These are phyloP conservation scores for Suillus lakei DNA, from an alignment of 768 basidiomycete genomes.

Conservation along the genomic window DNA sequence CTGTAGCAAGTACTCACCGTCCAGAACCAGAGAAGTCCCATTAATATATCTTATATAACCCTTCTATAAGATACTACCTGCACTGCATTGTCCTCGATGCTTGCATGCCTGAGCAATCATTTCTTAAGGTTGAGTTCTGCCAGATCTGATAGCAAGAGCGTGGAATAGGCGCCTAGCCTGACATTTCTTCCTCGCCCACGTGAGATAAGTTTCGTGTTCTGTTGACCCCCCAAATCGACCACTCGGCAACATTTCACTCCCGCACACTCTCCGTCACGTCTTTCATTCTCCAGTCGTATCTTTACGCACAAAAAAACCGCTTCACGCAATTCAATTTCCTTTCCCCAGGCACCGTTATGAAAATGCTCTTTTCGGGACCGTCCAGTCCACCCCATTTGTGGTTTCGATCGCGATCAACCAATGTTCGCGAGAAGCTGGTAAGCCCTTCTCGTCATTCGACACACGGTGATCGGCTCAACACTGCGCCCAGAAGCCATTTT, in stretches of 20 bases:
- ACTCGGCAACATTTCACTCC: not conserved
- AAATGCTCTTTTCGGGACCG: slow-evolving; percentile 37
- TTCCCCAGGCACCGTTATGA: slow-evolving; percentile 31
- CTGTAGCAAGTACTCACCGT: not conserved
- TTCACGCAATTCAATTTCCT: slow-evolving; percentile 18
- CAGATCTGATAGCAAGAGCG: slow-evolving; percentile 5
- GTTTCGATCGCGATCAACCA: slow-evolving; percentile 29
- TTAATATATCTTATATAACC: not conserved
- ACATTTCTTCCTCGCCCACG: slow-evolving; percentile 28
- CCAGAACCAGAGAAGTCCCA: not conserved
- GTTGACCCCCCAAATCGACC: slow-evolving; percentile 5
- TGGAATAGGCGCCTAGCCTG: slow-evolving; percentile 14
- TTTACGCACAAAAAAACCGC: slow-evolving; percentile 15
- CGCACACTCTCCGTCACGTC: not conserved
- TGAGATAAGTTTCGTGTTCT: slow-evolving; percentile 17
- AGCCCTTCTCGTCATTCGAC: slow-evolving; percentile 28
- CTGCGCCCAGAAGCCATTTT: slow-evolving; percentile 8
- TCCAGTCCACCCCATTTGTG: slow-evolving; percentile 30
- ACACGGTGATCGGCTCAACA: slow-evolving; percentile 31
- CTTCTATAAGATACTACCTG: not conserved
- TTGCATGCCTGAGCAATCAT: slow-evolving; percentile 1
- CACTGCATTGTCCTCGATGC: slow-evolving; percentile 8
- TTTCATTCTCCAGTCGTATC: slow-evolving; percentile 10
- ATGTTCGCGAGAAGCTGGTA: slow-evolving; percentile 1
- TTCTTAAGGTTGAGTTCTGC: slow-evolving; percentile 18